A percentile compares a stretch with the other conserved stretches of the same genome.
Evolutionary conservation across 2,329 filamentous ascomycete species (phyloP).

Genomic region (Fusarium algeriense): DNA sequence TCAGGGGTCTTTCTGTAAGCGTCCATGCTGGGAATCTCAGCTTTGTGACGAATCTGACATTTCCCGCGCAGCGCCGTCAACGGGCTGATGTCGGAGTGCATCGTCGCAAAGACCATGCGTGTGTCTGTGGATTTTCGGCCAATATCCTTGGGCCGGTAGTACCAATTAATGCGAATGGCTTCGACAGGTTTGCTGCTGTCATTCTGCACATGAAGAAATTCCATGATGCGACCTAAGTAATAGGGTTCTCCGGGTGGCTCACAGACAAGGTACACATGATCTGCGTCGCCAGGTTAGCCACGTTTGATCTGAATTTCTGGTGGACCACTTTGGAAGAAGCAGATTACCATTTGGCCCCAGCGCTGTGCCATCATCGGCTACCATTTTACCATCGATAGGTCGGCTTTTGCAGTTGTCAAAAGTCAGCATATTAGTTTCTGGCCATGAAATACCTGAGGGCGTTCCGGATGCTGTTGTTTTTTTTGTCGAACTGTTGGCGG

Average conservation of each 20-base stretch:
- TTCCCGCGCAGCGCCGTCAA: constrained; percentile 93
- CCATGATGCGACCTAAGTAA: constrained; percentile 98
- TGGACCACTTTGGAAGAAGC: constrained; percentile 27
- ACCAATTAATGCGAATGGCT: constrained; percentile 95
- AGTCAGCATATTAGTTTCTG: constrained; percentile 87
- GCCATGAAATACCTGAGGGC: constrained; percentile 57
- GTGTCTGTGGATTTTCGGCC: constrained; percentile 92
- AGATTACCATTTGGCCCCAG: constrained; percentile 83
- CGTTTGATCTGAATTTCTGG: constrained; percentile 40
- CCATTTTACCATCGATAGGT: constrained; percentile 81
- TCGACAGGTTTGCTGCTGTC: constrained; percentile 81
- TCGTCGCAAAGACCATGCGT: constrained; percentile 91
- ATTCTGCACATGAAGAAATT: constrained; percentile 89
- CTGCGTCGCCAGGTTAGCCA: constrained; percentile 58
- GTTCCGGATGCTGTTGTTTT: constrained; percentile 48
- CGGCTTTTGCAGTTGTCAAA: constrained; percentile 80
- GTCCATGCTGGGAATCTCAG: constrained; percentile 85
- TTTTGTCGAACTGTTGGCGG: constrained; percentile 43
- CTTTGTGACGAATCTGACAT: constrained; percentile 89
- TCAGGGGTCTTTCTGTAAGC: constrained; percentile 87
- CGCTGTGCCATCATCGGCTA: constrained; percentile 90
- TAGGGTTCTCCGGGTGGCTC: constrained; percentile 98
- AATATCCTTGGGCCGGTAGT: constrained; percentile 96
- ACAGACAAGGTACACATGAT: constrained; percentile 94
- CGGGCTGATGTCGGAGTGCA: constrained; percentile 98